Base-by-base conservation (phyloP, 495 filamentous ascomycete species). In the Penicillium soppii region DNA sequence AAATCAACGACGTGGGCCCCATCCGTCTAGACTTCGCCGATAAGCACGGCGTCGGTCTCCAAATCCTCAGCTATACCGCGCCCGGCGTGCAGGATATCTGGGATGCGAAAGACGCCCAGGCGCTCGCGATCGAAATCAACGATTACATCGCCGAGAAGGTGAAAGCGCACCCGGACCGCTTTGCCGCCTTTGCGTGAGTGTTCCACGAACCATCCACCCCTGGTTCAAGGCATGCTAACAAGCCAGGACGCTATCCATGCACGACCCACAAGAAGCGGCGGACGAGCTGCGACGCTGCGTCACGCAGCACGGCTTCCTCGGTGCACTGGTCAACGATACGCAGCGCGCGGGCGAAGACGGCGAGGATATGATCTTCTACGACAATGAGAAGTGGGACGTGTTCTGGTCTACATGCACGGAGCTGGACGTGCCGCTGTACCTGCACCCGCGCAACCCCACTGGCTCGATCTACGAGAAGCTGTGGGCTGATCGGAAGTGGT, bases 401-500 rank as follows among this genome's bases (percentile, higher is more conserved):
- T 87, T 86, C 68, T 86, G 82, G 82, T 47, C 68, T 23, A 72
- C 73, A 0, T 70, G 75, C 25, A 71, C 73, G 2, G 78, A 83
- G 50, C 74, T 87, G n/a, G 76, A 79, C 35, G 83, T 84, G 3
- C 82, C 82, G 0, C 68, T 87, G 5, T 87, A 87, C 57, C 66
- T 87, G 7, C 82, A 87, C 58, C 83, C 84, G 0, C 67, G 71
- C 36, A 71, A 71, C 43, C 72, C 77, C 13, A 78, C 73, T 0
- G 74, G 70, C 6, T 72, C 68, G 19, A 72, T 77, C 61, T 71
- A 74, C 50, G 71, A 78, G 19, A 73, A 77, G 40, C 71, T 78
- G 47, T 82, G 71, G 67, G 71, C 71, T 2, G 69, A 76, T 43
- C 65, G 77, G 3, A 76, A 79, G 25, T 78, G 72, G 67, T 68